These are phyloP conservation scores for Leccinum broughii DNA, from an alignment of 768 basidiomycete species.

Conservation along the genomic window DNA sequence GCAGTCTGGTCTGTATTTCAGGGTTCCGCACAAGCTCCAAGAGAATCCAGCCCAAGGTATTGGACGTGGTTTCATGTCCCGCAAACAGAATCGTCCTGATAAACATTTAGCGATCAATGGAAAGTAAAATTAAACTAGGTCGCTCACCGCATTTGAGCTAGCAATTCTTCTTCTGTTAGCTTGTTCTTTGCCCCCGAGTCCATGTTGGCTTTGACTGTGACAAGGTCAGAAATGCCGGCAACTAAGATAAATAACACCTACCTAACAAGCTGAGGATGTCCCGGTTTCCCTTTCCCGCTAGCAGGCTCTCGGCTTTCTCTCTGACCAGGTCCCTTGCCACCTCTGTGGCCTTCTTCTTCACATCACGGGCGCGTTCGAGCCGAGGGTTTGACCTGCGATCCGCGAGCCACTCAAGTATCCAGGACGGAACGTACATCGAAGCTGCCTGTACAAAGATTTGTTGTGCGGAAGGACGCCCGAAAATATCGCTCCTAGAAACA, in stretches of 20 bases:
- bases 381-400: constrained; percentile 28
- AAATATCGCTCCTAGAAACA: constrained; percentile 20
- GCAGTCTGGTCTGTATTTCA: constrained; percentile 59
- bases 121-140: background rate
- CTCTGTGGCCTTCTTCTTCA: constrained; percentile 1
- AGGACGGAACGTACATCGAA: constrained; percentile 16
- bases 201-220: constrained; percentile 32
- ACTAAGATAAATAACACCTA: constrained; percentile 10
- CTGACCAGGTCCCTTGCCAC: constrained; percentile 19
- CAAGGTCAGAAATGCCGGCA: background rate
- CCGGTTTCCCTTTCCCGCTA: constrained; percentile 14
- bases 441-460: constrained; percentile 19
- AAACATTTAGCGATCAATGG: background rate
- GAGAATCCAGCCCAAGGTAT: constrained; percentile 58
- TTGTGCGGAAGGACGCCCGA: constrained; percentile 16
- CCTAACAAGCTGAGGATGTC: constrained; percentile 40
- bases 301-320: constrained; percentile 18
- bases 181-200: constrained; percentile 26
- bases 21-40: constrained; percentile 61
- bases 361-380: constrained; percentile 18
- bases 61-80: constrained; percentile 65
- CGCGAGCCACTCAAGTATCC: constrained; percentile 36
- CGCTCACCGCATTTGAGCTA: constrained; percentile 24
- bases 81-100: constrained; percentile 48
- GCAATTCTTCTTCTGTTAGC: constrained; percentile 19